phyloP scores from a whole-genome alignment of 169 alveolate species.

The Plasmodium cynomolgi region DNA sequence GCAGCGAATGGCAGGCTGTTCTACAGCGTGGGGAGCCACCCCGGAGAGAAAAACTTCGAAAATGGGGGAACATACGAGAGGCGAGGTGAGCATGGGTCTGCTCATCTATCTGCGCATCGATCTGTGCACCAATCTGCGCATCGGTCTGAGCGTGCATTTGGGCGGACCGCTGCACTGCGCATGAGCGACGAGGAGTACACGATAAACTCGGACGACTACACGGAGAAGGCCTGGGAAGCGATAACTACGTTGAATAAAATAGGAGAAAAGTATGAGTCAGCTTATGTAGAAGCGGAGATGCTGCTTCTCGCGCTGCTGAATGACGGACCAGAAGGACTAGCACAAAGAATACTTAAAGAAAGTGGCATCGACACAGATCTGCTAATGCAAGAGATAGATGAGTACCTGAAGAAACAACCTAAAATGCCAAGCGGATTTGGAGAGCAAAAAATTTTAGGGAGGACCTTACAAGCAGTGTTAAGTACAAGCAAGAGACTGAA shows the following conservation, averaged over 20 bases:
- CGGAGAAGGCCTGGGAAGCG: slow-evolving; percentile 93
- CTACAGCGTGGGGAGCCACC: not conserved
- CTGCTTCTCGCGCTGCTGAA: slow-evolving; percentile 81
- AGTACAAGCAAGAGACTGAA: slow-evolving; percentile 84
- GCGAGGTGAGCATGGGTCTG: not conserved
- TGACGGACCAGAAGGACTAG: slow-evolving; percentile 86
- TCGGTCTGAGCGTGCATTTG: no score
- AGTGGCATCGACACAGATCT: slow-evolving; percentile 83
- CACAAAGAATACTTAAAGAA: slow-evolving; percentile 78
- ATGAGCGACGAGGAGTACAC: slow-evolving; percentile 85
- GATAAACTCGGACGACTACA: slow-evolving; percentile 88
- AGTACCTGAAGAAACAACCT: slow-evolving; percentile 85
- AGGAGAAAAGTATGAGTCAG: slow-evolving; percentile 85
- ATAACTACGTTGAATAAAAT: slow-evolving; percentile 83
- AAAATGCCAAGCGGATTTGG: slow-evolving; percentile 90
- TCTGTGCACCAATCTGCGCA: no score
- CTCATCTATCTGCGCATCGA: no score
- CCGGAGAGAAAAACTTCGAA: not conserved
- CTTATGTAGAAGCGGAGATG: slow-evolving; percentile 91
- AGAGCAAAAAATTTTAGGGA: slow-evolving; percentile 89
- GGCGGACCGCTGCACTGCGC: not conserved
- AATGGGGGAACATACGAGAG: not conserved
- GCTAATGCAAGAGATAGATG: slow-evolving; percentile 85
- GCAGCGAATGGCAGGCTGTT: not conserved
- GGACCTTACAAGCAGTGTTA: slow-evolving; percentile 87